Evolutionary conservation across 2,329 filamentous ascomycete genomes (phyloP).

Genomic region (Exophiala xenobiotica): DNA sequence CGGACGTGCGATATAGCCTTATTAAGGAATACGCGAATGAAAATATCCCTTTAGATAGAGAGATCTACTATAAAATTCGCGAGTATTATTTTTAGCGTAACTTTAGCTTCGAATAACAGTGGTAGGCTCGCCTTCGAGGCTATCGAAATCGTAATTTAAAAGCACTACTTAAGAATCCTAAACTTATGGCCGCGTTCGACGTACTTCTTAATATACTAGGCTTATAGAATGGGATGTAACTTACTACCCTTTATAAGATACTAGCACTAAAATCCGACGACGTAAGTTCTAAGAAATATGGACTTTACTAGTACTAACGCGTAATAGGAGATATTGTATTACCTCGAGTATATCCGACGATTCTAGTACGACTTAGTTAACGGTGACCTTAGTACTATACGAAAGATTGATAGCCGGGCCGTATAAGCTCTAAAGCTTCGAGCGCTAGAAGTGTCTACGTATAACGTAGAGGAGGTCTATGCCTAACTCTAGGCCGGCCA

Average conservation of each 20-base stretch:
- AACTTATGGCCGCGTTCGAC: slow-evolving; percentile 36
- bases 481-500: slow-evolving; percentile 33
- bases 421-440: slow-evolving; percentile 37
- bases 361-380: slow-evolving; percentile 37
- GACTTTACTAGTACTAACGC: slow-evolving; percentile 1
- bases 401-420: slow-evolving; percentile 32
- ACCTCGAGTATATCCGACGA: slow-evolving; percentile 35
- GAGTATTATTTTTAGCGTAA: slow-evolving; percentile 27
- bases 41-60: slow-evolving; percentile 30
- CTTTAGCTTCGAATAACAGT: slow-evolving; percentile 22
- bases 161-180: slow-evolving; percentile 30
- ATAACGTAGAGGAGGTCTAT: slow-evolving; percentile 32
- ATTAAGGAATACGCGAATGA: slow-evolving; percentile 36
- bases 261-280: slow-evolving; percentile 37
- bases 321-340: slow-evolving; percentile 36
- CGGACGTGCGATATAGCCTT: slow-evolving; percentile 30
- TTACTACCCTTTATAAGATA: slow-evolving; percentile 33
- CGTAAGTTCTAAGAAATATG: slow-evolving; percentile 27
- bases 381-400: slow-evolving; percentile 31
- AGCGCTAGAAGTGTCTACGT: slow-evolving; percentile 33
- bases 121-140: slow-evolving; percentile 31
- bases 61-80: slow-evolving; percentile 36
- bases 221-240: slow-evolving; percentile 35
- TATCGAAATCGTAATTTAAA: slow-evolving; percentile 30
- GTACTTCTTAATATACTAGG: slow-evolving; percentile 35